These are phyloP conservation scores for Ochetophila trinervis DNA, from an alignment of 306 rosid species.

Conservation along the genomic window DNA sequence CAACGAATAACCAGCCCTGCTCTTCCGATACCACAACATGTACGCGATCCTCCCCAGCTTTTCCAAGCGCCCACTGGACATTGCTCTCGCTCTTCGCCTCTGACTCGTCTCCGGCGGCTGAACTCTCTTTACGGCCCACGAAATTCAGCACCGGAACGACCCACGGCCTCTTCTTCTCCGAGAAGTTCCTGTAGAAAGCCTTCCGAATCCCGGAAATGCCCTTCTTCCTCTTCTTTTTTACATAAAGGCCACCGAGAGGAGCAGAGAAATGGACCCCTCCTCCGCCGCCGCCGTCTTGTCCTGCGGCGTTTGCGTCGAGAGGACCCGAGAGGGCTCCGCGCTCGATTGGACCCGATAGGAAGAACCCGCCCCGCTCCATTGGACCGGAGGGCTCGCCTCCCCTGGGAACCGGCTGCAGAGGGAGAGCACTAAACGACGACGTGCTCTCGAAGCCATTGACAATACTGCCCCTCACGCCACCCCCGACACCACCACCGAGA, in stretches of 20 bases:
- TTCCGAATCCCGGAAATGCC: conserved; percentile 65
- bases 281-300: conserved; percentile 23
- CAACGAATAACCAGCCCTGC: conserved; percentile 87
- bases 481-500: conserved; percentile 31
- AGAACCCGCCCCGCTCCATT: conserved; percentile 67
- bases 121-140: conserved; percentile 61
- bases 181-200: conserved; percentile 57
- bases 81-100: conserved; percentile 45
- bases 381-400: conserved; percentile 60
- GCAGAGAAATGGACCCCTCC: conserved; percentile 73
- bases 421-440: conserved; percentile 73
- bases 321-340: conserved; percentile 87
- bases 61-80: conserved; percentile 91
- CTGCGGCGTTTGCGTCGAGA: conserved; percentile 43
- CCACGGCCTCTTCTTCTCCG: conserved; percentile 90
- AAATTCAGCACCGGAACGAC: conserved; percentile 81
- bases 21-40: conserved; percentile 90
- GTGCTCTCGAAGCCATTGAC: conserved; percentile 86
- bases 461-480: conserved; percentile 42
- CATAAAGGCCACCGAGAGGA: conserved; percentile 64
- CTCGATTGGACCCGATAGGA: conserved; percentile 94
- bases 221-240: conserved; percentile 60
- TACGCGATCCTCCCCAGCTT: conserved; percentile 94
- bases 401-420: conserved; percentile 80
- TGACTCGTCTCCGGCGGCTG: conserved; percentile 38